A percentile compares a stretch with the other conserved stretches of the same genome.
Evolutionary conservation across 495 filamentous ascomycete genomes (phyloP).

Genomic region (Rostrohypoxylon terebratum): DNA sequence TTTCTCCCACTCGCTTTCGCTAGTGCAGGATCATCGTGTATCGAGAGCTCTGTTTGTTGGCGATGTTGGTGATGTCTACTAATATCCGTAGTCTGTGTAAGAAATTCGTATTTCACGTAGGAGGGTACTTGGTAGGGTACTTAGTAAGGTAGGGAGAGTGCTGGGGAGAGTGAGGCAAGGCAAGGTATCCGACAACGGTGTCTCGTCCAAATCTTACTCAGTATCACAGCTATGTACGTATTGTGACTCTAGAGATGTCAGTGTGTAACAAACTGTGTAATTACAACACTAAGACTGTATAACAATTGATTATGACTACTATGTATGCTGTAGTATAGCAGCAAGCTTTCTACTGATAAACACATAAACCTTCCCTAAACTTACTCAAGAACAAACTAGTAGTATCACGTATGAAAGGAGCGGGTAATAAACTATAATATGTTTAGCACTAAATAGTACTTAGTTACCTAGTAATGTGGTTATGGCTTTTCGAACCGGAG

Average conservation of each 20-base stretch:
- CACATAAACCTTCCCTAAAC: neutral
- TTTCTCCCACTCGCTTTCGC: neutral
- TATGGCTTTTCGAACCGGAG: conserved; percentile 20
- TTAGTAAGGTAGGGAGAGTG: neutral
- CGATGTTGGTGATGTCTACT: neutral
- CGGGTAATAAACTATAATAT: neutral
- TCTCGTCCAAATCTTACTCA: neutral
- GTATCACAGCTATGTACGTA: neutral
- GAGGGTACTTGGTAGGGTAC: neutral
- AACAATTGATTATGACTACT: neutral
- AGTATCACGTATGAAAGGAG: conserved; percentile 2
- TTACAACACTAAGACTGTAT: neutral
- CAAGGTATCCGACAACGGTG: neutral
- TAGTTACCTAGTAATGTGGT: too few species aligned
- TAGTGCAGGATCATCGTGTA: neutral
- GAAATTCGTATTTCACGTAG: neutral
- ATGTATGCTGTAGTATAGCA: too few species aligned
- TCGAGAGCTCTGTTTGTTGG: neutral
- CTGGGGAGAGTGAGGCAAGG: neutral
- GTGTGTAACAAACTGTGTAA: neutral
- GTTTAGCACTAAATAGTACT: neutral
- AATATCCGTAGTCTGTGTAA: neutral
- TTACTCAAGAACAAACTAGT: neutral
- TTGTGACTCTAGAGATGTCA: neutral
- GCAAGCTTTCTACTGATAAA: neutral